phyloP scores from a whole-genome alignment of 2,329 filamentous ascomycete genomes.

The Coleophoma crateriformis region DNA sequence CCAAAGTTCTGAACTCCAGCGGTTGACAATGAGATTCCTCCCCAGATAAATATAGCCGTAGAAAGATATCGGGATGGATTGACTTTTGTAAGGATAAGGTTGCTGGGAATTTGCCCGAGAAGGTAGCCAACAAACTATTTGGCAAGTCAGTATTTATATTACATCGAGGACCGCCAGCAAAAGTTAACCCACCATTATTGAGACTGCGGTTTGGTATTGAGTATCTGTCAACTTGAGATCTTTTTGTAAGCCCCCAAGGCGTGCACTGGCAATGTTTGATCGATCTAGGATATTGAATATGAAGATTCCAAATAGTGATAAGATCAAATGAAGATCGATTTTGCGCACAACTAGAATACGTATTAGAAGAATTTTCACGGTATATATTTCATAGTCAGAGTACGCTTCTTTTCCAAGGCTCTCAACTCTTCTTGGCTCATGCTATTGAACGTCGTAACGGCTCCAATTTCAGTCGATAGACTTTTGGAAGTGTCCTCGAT shows the following conservation, averaged over 20 bases:
- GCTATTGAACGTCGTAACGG: no score
- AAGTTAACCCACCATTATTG: not conserved
- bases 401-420: no score
- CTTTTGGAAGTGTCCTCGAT: no score
- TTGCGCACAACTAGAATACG: not conserved
- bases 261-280: constrained; percentile 6
- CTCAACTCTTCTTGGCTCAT: no score
- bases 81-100: constrained; percentile 30
- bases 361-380: no score
- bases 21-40: constrained; percentile 36
- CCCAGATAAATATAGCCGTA: constrained; percentile 32
- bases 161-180: no score
- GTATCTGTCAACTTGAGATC: constrained; percentile 7
- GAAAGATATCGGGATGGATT: constrained; percentile 22
- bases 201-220: constrained; percentile 10
- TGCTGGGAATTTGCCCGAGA: constrained; percentile 26
- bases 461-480: no score
- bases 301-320: not conserved
- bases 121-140: constrained; percentile 5
- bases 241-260: constrained; percentile 2
- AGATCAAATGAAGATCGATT: not conserved
- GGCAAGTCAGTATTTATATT: no score
- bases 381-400: no score
- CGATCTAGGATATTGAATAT: constrained; percentile 7
- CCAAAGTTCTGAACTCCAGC: constrained; percentile 28